These are phyloP conservation scores for Penicillium sp. DNA, from an alignment of 2,329 filamentous ascomycete genomes.

Conservation along the genomic window DNA sequence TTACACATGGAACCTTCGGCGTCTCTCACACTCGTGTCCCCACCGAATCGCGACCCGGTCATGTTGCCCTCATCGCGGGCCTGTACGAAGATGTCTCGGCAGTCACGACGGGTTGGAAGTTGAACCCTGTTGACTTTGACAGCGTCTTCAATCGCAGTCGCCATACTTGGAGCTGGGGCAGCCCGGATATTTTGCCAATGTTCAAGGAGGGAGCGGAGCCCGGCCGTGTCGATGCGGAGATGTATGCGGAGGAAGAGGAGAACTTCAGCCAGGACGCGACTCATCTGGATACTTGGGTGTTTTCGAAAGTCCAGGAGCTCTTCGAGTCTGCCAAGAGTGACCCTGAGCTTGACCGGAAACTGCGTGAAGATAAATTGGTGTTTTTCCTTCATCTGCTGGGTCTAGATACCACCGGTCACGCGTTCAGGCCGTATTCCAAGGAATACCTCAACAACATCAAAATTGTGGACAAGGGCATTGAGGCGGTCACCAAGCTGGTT, in stretches of 20 bases:
- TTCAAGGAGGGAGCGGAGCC: slow-evolving; percentile 90
- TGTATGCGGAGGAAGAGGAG: slow-evolving; percentile 80
- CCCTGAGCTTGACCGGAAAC: slow-evolving; percentile 67
- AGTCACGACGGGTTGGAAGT: slow-evolving; percentile 96
- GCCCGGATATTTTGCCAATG: slow-evolving; percentile 96
- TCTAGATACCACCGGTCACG: slow-evolving; percentile 86
- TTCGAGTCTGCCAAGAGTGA: slow-evolving; percentile 81
- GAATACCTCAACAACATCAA: slow-evolving; percentile 96
- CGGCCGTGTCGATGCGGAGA: slow-evolving; percentile 83
- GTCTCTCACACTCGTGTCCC: slow-evolving; percentile 96
- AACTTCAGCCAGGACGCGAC: slow-evolving; percentile 85
- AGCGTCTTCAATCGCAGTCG: slow-evolving; percentile 96
- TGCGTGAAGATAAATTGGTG: slow-evolving; percentile 83
- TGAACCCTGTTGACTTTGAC: slow-evolving; percentile 98
- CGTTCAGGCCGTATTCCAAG: slow-evolving; percentile 84
- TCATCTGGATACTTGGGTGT: slow-evolving; percentile 89
- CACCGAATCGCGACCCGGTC: slow-evolving; percentile 92
- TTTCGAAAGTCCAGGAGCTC: slow-evolving; percentile 85
- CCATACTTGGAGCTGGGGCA: slow-evolving; percentile 99
- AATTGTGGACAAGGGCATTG: slow-evolving; percentile 85
- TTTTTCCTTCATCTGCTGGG: slow-evolving; percentile 95
- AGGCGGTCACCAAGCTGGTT: slow-evolving; percentile 78
- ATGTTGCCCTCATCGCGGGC: slow-evolving; percentile 94
- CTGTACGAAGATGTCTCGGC: slow-evolving; percentile 97
- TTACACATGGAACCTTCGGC: slow-evolving; percentile 90